A percentile compares a stretch with the other conserved stretches of the same genome.
phyloP scores from a whole-genome alignment of 805 yeast species.

The Cyberlindnera euphorbiiphila region DNA sequence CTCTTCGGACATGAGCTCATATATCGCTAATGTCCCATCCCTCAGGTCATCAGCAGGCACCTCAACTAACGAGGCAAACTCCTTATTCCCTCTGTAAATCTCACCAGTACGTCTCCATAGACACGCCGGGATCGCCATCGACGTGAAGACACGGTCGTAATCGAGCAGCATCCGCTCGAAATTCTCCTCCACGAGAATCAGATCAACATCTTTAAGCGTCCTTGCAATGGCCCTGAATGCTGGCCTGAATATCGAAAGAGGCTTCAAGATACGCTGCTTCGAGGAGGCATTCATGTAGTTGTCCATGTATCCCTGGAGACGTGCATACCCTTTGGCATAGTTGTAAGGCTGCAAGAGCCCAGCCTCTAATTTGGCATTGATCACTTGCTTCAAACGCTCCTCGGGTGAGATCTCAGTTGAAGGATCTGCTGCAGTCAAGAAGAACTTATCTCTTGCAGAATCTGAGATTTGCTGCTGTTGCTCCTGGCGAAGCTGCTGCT shows the following conservation, averaged over 20 bases:
- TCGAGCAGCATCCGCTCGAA: slow-evolving; percentile 92
- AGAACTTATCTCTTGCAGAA: slow-evolving; percentile 88
- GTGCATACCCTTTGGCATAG: slow-evolving; percentile 89
- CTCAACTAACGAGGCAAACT: slow-evolving; percentile 89
- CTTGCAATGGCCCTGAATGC: slow-evolving; percentile 92
- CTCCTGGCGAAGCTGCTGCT: slow-evolving; percentile 11
- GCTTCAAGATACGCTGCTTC: slow-evolving; percentile 79
- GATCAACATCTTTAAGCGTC: slow-evolving; percentile 83
- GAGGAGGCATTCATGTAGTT: slow-evolving; percentile 83
- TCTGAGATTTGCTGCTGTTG: slow-evolving; percentile 37
- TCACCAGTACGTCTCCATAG: slow-evolving; percentile 97
- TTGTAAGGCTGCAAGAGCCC: slow-evolving; percentile 90
- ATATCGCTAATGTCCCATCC: slow-evolving; percentile 88
- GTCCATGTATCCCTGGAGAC: slow-evolving; percentile 89
- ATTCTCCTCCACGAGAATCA: slow-evolving; percentile 88
- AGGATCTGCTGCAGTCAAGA: slow-evolving; percentile 95
- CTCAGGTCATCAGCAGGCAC: slow-evolving; percentile 85
- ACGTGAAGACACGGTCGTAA: slow-evolving; percentile 91
- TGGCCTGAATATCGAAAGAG: slow-evolving; percentile 81
- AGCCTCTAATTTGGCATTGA: slow-evolving; percentile 90
- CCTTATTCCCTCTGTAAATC: slow-evolving; percentile 91
- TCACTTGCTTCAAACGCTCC: slow-evolving; percentile 87
- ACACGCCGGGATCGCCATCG: slow-evolving; percentile 98
- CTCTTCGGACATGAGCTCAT: slow-evolving; percentile 92
- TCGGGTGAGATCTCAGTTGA: slow-evolving; percentile 92